A percentile compares a stretch with the other conserved stretches of the same genome.
phyloP scores from a whole-genome alignment of 2,329 filamentous ascomycete genomes.

The Cordyceps fumosorosea region DNA sequence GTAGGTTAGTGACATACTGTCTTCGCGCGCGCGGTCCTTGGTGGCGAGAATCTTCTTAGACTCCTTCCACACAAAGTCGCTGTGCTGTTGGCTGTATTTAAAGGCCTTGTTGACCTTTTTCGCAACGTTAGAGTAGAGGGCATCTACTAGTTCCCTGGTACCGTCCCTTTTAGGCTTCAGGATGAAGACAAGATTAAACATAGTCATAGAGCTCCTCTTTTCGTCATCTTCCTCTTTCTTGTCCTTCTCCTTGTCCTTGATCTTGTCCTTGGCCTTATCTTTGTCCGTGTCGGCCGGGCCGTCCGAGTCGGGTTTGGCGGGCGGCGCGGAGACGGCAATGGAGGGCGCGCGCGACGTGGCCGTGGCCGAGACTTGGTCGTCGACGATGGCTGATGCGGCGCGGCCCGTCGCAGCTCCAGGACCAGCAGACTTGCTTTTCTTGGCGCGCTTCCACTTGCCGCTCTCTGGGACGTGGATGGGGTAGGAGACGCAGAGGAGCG shows the following conservation, averaged over 20 bases:
- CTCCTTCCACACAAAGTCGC: slow-evolving; percentile 87
- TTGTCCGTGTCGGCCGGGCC: slow-evolving; percentile 21
- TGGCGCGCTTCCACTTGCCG: slow-evolving; percentile 67
- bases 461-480: slow-evolving; percentile 76
- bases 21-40: slow-evolving; percentile 75
- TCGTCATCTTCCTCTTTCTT: slow-evolving; percentile 46
- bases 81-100: slow-evolving; percentile 85
- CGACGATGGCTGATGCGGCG: slow-evolving; percentile 19
- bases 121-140: slow-evolving; percentile 77
- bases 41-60: slow-evolving; percentile 74
- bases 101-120: slow-evolving; percentile 90
- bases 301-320: background rate
- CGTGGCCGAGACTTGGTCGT: slow-evolving; percentile 21
- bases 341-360: slow-evolving; percentile 23
- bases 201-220: slow-evolving; percentile 72
- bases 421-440: slow-evolving; percentile 25
- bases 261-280: slow-evolving; percentile 20
- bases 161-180: slow-evolving; percentile 74
- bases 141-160: slow-evolving; percentile 66
- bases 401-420: slow-evolving; percentile 11
- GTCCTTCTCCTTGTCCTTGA: slow-evolving; percentile 28
- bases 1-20: slow-evolving; percentile 34
- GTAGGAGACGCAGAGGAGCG: slow-evolving; percentile 73
- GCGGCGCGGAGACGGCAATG: slow-evolving; percentile 14
- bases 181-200: slow-evolving; percentile 97